Conservation (phyloP, 805 yeast species). For the Metschnikowia similis region DNA sequence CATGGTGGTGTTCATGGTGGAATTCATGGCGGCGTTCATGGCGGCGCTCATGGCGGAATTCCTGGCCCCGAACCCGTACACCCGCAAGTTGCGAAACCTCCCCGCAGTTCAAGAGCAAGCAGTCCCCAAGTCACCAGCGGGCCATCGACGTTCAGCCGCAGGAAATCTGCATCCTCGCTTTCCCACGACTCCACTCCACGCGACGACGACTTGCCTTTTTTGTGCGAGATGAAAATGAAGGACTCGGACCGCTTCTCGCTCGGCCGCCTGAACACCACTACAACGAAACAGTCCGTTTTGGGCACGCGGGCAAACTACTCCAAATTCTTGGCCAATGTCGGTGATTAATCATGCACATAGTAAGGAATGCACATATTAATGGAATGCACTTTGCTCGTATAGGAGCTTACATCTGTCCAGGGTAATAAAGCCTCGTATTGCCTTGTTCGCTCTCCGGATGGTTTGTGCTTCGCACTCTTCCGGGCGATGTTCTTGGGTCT, state of each 20-base stretch:
- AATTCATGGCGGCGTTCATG: neutral
- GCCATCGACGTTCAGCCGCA: neutral
- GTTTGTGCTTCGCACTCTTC: no score
- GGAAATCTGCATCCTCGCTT: neutral
- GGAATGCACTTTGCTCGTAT: no score
- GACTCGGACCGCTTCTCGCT: slow-evolving; percentile 11
- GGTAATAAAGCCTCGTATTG: no score
- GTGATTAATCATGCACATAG: neutral
- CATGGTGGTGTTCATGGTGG: neutral
- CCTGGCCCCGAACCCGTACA: no score
- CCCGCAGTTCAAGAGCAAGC: neutral
- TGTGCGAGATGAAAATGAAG: slow-evolving; percentile 30
- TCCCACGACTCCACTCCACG: neutral
- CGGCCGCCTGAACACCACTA: slow-evolving; percentile 26
- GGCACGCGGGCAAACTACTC: slow-evolving; percentile 39
- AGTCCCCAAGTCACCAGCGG: neutral
- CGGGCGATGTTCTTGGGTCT: no score
- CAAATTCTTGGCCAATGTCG: slow-evolving; percentile 32
- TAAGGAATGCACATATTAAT: neutral
- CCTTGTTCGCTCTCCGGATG: no score
- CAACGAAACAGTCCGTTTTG: slow-evolving; percentile 33
- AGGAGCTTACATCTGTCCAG: no score
- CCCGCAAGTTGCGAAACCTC: neutral
- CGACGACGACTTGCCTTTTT: slow-evolving; percentile 33
- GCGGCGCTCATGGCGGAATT: neutral